These are phyloP conservation scores for Debaryomyces tyrocola DNA, from an alignment of 805 yeast species.

Conservation along the genomic window DNA sequence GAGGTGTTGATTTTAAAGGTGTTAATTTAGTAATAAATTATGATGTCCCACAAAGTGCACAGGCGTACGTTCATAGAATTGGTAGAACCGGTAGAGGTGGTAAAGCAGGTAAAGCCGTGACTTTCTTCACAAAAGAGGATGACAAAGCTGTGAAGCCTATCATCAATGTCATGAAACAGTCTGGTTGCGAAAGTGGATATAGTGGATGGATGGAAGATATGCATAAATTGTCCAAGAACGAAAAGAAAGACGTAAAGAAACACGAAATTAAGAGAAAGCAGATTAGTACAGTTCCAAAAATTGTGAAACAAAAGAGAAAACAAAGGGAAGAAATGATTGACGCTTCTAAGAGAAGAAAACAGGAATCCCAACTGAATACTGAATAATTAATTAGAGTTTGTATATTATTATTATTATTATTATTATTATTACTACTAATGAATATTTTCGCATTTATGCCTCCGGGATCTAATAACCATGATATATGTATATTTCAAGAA, in stretches of 20 bases:
- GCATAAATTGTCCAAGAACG: constrained; percentile 61
- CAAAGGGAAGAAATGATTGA: constrained; percentile 69
- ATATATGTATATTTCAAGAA: constrained; percentile 2
- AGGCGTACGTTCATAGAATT: constrained; percentile 94
- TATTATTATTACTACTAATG: neutral
- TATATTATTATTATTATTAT: neutral
- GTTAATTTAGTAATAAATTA: constrained; percentile 92
- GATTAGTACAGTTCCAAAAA: constrained; percentile 81
- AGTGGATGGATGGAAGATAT: constrained; percentile 81
- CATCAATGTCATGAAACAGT: constrained; percentile 92
- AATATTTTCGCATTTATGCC: too few relatives aligned
- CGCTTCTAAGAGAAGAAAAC: constrained; percentile 67
- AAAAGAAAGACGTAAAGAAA: constrained; percentile 59
- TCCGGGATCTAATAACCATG: neutral
- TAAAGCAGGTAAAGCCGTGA: constrained; percentile 79
- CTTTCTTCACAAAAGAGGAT: constrained; percentile 93
- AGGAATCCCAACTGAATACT: constrained; percentile 1
- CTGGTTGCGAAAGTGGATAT: constrained; percentile 65
- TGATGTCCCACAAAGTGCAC: constrained; percentile 93
- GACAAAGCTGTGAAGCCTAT: constrained; percentile 72
- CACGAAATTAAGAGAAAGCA: constrained; percentile 63
- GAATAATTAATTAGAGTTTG: neutral
- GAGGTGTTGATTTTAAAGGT: constrained; percentile 98
- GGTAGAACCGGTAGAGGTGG: constrained; percentile 99
- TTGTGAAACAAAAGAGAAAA: constrained; percentile 62